phyloP scores from a whole-genome alignment of 2,329 filamentous ascomycete genomes.

The Curvularia hawaiiensis region DNA sequence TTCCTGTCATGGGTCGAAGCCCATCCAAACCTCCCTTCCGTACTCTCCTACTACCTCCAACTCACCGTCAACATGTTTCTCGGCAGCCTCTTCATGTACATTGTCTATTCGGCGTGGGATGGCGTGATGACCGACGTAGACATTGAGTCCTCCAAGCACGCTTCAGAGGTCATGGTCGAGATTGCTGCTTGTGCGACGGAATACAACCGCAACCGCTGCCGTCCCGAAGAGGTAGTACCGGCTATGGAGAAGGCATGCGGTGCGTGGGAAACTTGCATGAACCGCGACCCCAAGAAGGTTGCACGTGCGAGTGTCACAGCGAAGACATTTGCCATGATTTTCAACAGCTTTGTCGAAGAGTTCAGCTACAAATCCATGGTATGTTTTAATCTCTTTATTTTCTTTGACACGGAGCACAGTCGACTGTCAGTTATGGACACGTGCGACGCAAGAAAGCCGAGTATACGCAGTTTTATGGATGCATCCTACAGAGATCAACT shows the following conservation, averaged over 20 bases:
- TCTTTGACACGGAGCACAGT: not conserved
- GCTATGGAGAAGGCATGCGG: slow-evolving; percentile 75
- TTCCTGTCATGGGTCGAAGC: slow-evolving; percentile 67
- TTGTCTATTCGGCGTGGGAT: slow-evolving; percentile 70
- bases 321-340: slow-evolving; percentile 86
- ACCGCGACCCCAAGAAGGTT: slow-evolving; percentile 76
- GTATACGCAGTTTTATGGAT: not conserved
- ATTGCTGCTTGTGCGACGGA: slow-evolving; percentile 75
- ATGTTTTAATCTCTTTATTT: slow-evolving; percentile 29
- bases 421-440: not conserved
- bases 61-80: slow-evolving; percentile 69
- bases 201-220: slow-evolving; percentile 78
- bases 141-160: slow-evolving; percentile 70
- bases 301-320: slow-evolving; percentile 82
- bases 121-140: slow-evolving; percentile 77
- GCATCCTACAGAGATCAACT: not conserved
- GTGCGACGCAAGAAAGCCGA: no score
- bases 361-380: slow-evolving; percentile 85
- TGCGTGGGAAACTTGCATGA: slow-evolving; percentile 88
- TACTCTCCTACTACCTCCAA: slow-evolving; percentile 70
- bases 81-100: slow-evolving; percentile 63
- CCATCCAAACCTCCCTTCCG: slow-evolving; percentile 68
- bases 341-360: slow-evolving; percentile 90
- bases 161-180: slow-evolving; percentile 71
- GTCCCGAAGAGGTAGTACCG: slow-evolving; percentile 67